A percentile compares a stretch with the other conserved stretches of the same genome.
Conservation (phyloP, 2,329 filamentous ascomycete genomes). For the Hypoxylon sp. region DNA sequence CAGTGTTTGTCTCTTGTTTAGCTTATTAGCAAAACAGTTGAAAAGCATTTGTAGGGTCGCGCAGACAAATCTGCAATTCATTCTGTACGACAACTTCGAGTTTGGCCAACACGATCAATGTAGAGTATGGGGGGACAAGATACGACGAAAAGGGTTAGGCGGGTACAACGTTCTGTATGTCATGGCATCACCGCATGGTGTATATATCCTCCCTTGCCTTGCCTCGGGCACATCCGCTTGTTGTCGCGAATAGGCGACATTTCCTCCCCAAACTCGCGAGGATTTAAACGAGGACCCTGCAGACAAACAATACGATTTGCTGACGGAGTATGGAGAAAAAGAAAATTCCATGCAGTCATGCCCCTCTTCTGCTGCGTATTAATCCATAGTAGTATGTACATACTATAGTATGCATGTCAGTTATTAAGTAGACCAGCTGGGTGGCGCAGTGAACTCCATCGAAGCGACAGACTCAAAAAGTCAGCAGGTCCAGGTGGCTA, state of each 20-base stretch:
- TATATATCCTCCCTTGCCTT: conserved; percentile 4
- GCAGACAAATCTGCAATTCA: conserved; percentile 6
- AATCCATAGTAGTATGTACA: no score
- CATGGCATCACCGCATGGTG: conserved; percentile 13
- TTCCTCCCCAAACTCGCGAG: neutral
- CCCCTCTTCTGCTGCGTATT: conserved; percentile 8
- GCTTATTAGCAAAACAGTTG: conserved; percentile 4
- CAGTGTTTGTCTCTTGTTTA: conserved; percentile 8
- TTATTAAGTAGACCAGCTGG: neutral
- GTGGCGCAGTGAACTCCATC: conserved; percentile 35
- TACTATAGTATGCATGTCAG: conserved; percentile 23
- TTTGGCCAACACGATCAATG: conserved; percentile 10
- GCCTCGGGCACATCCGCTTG: conserved; percentile 15
- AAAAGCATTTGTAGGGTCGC: conserved; percentile 4
- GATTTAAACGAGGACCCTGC: conserved; percentile 15
- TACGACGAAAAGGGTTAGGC: neutral
- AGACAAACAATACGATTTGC: conserved; percentile 23
- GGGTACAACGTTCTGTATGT: neutral
- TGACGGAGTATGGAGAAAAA: conserved; percentile 24
- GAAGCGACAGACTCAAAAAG: conserved; percentile 16
- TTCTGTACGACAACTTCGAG: conserved; percentile 8
- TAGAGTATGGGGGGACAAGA: neutral
- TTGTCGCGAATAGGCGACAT: conserved; percentile 2
- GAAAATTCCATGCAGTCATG: conserved; percentile 35
- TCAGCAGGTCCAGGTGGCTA: conserved; percentile 29